Base-by-base conservation (phyloP, 805 yeast species). In the Saccharomyces mikatae region DNA sequence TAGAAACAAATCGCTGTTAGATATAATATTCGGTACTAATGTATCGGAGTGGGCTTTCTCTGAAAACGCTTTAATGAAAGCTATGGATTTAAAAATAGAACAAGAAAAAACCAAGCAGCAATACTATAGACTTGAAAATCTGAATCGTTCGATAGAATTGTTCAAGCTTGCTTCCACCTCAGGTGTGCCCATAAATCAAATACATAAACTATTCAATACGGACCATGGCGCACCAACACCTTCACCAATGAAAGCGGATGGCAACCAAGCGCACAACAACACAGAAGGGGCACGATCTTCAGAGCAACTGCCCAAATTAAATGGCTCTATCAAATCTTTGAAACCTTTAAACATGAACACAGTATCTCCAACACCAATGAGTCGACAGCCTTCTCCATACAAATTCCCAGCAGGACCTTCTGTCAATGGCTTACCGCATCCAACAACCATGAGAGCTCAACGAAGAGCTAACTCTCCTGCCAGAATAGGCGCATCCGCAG, bases 31-130 rank as follows among this genome's bases (percentile, higher is more conserved):
- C 41, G 90, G 89, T 1, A 73, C 81, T 2, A 74, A 78, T 30
- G 72, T 80, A 13, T 63, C 74, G 6, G 67, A 71, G 36, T 82
- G 86, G 80, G 81, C 83, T 0, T 77, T 73, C 61, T 72, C 84
- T 6, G 86, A 85, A 53, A 74, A 75, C 8, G 77, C 89, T 2
- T 74, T 84, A 29, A 67, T 74, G 27, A 81, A 79, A 58, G 83
- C 89, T 0, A 69, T 89, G 41, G 75, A 76, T 32, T 76, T 86
- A 30, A 76, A 82, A 52, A 68, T 81, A 2, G 90, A 89, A 65
- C 92, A 86, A 64, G 97, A 91, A 66, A 76, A 79, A 47, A 86
- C 97, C 1, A 86, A 85, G 59, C 96, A 90, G 67, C 94, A 86
- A 60, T 84, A 76, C 60, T 85, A 86, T 66, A 79, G 77, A 52